A percentile compares a stretch with the other conserved stretches of the same genome.
These are phyloP conservation scores for Triadica sebifera DNA, from an alignment of 345 rosid genomes.

Conservation along the genomic window DNA sequence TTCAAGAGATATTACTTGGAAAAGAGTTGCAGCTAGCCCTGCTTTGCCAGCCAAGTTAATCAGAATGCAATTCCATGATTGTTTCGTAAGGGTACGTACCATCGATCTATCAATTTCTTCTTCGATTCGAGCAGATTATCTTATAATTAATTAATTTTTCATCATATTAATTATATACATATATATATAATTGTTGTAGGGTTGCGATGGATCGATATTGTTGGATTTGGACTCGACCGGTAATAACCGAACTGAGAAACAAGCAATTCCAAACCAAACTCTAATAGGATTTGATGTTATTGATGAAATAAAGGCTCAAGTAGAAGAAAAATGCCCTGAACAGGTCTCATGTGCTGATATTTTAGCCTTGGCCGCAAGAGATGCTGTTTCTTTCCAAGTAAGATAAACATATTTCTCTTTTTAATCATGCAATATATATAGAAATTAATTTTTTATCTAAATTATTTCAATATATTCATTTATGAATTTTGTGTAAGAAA, in stretches of 20 bases:
- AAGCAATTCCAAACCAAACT: slow-evolving; percentile 49
- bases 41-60: slow-evolving; percentile 48
- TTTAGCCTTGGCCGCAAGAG: slow-evolving; percentile 55
- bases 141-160: background rate
- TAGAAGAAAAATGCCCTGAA: slow-evolving; percentile 49
- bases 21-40: slow-evolving; percentile 28
- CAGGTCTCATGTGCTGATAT: slow-evolving; percentile 63
- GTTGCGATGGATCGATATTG: slow-evolving; percentile 62
- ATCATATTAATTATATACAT: background rate
- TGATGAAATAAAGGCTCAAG: slow-evolving; percentile 49
- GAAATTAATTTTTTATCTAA: no score
- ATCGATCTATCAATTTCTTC: no score
- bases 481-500: no score
- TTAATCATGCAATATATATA: background rate
- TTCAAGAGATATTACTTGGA: slow-evolving; percentile 34
- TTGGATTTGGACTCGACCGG: slow-evolving; percentile 42
- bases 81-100: slow-evolving; percentile 52
- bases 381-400: slow-evolving; percentile 57
- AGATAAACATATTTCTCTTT: background rate
- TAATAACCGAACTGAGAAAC: slow-evolving; percentile 42
- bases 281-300: slow-evolving; percentile 50
- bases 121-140: no score
- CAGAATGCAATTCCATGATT: slow-evolving; percentile 63
- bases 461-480: no score
- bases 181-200: slow-evolving; percentile 25